Evolutionary conservation across 192 early-diverging fungal genomes (phyloP).

Genomic region (Gryganskiella cystojenkinii): DNA sequence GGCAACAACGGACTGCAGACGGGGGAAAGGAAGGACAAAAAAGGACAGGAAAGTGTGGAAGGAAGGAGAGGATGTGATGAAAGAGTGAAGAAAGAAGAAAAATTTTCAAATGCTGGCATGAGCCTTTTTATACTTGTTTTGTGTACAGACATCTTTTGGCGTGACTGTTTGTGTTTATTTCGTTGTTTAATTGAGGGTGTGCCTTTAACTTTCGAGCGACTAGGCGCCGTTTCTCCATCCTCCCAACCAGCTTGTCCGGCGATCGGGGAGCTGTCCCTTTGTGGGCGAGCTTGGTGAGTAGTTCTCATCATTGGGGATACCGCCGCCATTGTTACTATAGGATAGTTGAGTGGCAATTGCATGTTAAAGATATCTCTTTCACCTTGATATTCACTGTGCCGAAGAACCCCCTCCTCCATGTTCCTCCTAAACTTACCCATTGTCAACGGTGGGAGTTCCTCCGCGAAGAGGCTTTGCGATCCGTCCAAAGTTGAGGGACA

Average conservation of each 20-base stretch:
- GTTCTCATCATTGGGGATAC: constrained; percentile 25
- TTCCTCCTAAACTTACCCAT: too few species aligned
- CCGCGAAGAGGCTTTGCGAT: constrained; percentile 96
- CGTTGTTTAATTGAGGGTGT: background rate
- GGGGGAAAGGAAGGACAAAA: background rate
- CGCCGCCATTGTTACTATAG: background rate
- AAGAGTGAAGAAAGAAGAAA: background rate
- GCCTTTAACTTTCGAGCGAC: too few species aligned
- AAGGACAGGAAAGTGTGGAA: background rate
- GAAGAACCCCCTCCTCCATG: too few species aligned
- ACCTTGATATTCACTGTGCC: background rate
- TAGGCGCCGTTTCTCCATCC: constrained; percentile 32
- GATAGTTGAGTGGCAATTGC: background rate
- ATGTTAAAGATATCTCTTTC: background rate
- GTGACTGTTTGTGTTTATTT: background rate
- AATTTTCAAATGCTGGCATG: constrained; percentile 3
- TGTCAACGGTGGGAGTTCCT: constrained; percentile 53
- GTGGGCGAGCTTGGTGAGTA: constrained; percentile 45
- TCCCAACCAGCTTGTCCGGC: constrained; percentile 47
- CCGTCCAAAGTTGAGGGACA: constrained; percentile 68
- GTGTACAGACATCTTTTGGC: background rate
- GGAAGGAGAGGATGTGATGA: background rate
- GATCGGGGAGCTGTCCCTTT: constrained; percentile 29
- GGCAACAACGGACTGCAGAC: background rate
- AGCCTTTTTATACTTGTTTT: constrained; percentile 3